These are phyloP conservation scores for Nicotiana rustica DNA, from an alignment of 305 asterid genomes.

Conservation along the genomic window DNA sequence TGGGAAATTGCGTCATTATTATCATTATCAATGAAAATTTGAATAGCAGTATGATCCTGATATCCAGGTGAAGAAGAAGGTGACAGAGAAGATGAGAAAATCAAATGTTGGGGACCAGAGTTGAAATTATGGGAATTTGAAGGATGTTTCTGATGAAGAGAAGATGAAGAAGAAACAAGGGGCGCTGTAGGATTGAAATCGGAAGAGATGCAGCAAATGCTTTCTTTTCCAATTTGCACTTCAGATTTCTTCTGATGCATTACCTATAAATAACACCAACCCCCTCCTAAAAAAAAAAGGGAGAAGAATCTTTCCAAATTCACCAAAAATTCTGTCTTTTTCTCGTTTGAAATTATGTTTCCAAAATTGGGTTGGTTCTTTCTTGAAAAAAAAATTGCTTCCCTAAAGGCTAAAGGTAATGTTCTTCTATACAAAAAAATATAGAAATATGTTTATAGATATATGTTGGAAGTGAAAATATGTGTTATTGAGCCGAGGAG, in stretches of 20 bases:
- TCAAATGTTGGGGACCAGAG: slow-evolving; percentile 48
- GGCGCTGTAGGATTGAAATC: slow-evolving; percentile 80
- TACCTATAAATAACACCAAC: slow-evolving; percentile 48
- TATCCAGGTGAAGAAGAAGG: slow-evolving; percentile 35
- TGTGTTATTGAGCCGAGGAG: slow-evolving; percentile 33
- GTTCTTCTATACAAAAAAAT: slow-evolving; percentile 30
- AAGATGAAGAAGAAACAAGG: slow-evolving; percentile 27
- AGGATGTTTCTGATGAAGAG: slow-evolving; percentile 41
- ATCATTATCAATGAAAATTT: slow-evolving; percentile 61
- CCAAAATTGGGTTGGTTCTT: not conserved
- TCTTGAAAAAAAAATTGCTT: not conserved
- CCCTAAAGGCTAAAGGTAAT: not conserved
- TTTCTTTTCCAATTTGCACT: slow-evolving; percentile 99
- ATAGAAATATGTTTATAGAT: slow-evolving; percentile 36
- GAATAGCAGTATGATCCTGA: slow-evolving; percentile 44
- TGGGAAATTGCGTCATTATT: slow-evolving; percentile 46
- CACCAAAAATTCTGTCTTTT: not conserved
- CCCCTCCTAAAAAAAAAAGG: not conserved
- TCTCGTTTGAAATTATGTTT: not conserved
- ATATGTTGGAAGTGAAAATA: slow-evolving; percentile 29
- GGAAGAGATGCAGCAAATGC: slow-evolving; percentile 94
- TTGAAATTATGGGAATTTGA: slow-evolving; percentile 38
- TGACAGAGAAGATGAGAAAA: slow-evolving; percentile 28
- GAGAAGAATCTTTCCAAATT: not conserved
- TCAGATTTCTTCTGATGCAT: slow-evolving; percentile 99